A percentile compares a stretch with the other conserved stretches of the same genome.
These are phyloP conservation scores for Candida nitratophila DNA, from an alignment of 805 yeast species.

Conservation along the genomic window DNA sequence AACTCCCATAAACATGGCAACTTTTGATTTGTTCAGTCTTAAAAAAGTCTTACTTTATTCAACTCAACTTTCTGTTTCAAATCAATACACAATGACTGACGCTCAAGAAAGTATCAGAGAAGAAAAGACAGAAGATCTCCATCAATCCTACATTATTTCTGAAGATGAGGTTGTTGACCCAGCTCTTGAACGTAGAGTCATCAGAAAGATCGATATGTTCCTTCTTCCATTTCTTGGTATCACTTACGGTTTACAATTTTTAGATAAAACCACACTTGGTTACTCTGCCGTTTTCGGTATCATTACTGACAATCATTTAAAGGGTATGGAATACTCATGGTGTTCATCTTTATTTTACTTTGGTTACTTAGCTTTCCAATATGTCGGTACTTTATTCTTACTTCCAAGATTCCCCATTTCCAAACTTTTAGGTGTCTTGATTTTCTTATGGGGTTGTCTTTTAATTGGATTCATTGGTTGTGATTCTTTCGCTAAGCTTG, in stretches of 20 bases:
- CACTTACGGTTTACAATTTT: slow-evolving; percentile 43
- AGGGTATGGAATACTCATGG: slow-evolving; percentile 29
- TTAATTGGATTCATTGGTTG: slow-evolving; percentile 40
- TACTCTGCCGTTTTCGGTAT: slow-evolving; percentile 53
- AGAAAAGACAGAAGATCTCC: not conserved
- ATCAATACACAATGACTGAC: not conserved
- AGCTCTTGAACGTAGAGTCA: slow-evolving; percentile 5
- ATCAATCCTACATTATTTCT: not conserved
- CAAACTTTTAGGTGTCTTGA: slow-evolving; percentile 36
- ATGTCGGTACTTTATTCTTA: slow-evolving; percentile 38
- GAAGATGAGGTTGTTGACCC: slow-evolving; percentile 4
- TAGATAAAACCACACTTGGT: slow-evolving; percentile 49
- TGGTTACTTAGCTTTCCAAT: slow-evolving; percentile 47
- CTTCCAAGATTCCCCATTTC: slow-evolving; percentile 53
- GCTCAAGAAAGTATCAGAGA: not conserved
- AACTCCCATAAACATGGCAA: no score
- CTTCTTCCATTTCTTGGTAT: slow-evolving; percentile 42
- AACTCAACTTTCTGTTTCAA: no score
- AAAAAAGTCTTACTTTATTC: no score
- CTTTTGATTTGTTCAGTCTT: no score
- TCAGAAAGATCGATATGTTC: slow-evolving; percentile 37
- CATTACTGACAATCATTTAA: slow-evolving; percentile 38
- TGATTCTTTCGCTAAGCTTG: slow-evolving; percentile 32
- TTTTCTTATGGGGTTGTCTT: slow-evolving; percentile 55
- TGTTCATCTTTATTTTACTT: slow-evolving; percentile 30